A percentile compares a stretch with the other conserved stretches of the same genome.
These are phyloP conservation scores for Trypanosoma cruzi DNA, from an alignment of 208 protist species.

Conservation along the genomic window DNA sequence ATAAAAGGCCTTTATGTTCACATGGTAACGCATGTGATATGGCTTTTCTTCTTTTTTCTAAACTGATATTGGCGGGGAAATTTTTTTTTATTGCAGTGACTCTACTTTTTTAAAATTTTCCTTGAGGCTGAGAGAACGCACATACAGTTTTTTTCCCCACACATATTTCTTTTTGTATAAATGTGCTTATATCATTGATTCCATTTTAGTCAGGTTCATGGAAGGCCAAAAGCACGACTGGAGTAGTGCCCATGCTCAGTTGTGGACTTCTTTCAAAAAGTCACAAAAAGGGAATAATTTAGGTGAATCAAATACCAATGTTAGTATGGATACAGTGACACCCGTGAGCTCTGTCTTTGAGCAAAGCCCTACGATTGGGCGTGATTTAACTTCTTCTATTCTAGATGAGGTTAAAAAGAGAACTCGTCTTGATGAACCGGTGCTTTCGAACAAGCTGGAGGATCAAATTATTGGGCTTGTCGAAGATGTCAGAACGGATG, in stretches of 20 bases:
- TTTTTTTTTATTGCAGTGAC: constrained; percentile 1
- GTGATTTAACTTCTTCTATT: constrained; percentile 15
- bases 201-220: constrained; percentile 19
- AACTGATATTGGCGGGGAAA: neutral
- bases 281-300: constrained; percentile 6
- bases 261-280: constrained; percentile 46
- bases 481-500: constrained; percentile 6
- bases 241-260: constrained; percentile 43
- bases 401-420: constrained; percentile 20
- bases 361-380: neutral
- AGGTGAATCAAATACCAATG: neutral
- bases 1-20: neutral
- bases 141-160: neutral
- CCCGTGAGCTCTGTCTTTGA: constrained; percentile 1
- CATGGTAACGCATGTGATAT: neutral
- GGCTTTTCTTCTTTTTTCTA: neutral
- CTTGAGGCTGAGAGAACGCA: neutral
- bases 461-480: constrained; percentile 17
- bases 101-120: neutral
- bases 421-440: constrained; percentile 10
- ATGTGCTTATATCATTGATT: neutral
- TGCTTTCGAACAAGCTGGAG: constrained; percentile 27
- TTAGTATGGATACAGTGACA: constrained; percentile 2
- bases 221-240: constrained; percentile 35
- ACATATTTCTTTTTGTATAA: neutral